Conservation (phyloP, 306 rosid species). For the Astragalus glycyphyllos region DNA sequence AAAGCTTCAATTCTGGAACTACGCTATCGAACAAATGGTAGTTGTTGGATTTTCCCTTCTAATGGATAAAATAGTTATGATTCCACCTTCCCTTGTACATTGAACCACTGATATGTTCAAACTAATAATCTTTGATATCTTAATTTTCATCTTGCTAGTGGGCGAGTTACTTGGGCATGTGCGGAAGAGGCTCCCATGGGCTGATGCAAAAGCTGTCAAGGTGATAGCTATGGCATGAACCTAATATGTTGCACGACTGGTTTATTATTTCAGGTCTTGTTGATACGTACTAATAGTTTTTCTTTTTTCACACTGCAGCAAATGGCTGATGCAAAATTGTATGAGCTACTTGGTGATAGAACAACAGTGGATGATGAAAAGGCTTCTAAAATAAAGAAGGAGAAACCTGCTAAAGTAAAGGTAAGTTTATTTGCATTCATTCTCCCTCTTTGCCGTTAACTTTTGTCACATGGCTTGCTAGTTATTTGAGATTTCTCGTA, state of each 20-base stretch:
- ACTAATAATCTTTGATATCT: slow-evolving; percentile 16
- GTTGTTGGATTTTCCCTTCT: slow-evolving; percentile 18
- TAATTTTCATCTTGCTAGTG: slow-evolving; percentile 57
- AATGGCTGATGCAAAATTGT: slow-evolving; percentile 71
- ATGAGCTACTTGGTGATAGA: slow-evolving; percentile 85
- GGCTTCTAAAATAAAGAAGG: slow-evolving; percentile 82
- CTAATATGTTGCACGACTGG: not conserved
- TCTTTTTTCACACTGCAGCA: slow-evolving; percentile 55
- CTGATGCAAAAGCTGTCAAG: slow-evolving; percentile 93
- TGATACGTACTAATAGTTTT: slow-evolving; percentile 6
- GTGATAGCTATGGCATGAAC: slow-evolving; percentile 48
- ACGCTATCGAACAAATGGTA: slow-evolving; percentile 80
- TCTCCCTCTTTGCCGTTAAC: slow-evolving; percentile 2
- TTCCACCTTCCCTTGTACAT: slow-evolving; percentile 10
- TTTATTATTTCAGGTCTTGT: slow-evolving; percentile 30
- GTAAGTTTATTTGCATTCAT: slow-evolving; percentile 46
- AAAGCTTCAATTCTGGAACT: slow-evolving; percentile 71
- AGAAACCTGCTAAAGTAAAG: slow-evolving; percentile 89
- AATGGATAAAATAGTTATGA: slow-evolving; percentile 20
- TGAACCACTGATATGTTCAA: slow-evolving; percentile 2
- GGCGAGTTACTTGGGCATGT: slow-evolving; percentile 86
- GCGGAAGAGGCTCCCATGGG: slow-evolving; percentile 94
- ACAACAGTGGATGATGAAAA: slow-evolving; percentile 91
- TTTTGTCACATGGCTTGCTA: slow-evolving; percentile 26
- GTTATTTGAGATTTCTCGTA: slow-evolving; percentile 31